phyloP scores from a whole-genome alignment of 2,329 filamentous ascomycete species.

The Fusarium acutatum region DNA sequence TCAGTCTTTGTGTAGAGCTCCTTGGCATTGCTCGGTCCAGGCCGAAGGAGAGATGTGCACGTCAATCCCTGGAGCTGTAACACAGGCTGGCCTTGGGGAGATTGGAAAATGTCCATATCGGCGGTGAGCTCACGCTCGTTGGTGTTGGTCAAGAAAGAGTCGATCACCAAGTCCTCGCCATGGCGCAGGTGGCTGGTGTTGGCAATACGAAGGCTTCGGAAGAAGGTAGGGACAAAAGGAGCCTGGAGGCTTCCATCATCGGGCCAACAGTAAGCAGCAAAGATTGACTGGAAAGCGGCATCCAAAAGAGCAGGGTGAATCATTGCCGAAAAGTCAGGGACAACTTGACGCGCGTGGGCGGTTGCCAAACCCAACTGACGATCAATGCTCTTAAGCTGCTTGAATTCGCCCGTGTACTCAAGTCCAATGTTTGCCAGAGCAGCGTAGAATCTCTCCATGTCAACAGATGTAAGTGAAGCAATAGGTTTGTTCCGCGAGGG shows the following conservation, averaged over 20 bases:
- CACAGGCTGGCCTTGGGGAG: background rate
- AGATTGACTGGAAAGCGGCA: slow-evolving; percentile 46
- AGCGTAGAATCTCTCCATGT: background rate
- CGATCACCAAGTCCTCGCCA: background rate
- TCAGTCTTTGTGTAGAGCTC: slow-evolving; percentile 1
- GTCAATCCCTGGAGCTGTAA: background rate
- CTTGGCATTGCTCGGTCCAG: background rate
- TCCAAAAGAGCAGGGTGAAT: slow-evolving; percentile 49
- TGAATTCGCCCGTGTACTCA: background rate
- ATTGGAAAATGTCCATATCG: background rate
- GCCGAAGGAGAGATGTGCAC: background rate
- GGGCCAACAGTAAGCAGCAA: slow-evolving; percentile 46
- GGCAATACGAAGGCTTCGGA: slow-evolving; percentile 5
- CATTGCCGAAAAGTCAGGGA: background rate
- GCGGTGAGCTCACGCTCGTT: background rate
- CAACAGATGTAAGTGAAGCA: background rate
- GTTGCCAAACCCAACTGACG: slow-evolving; percentile 14
- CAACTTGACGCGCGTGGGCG: background rate
- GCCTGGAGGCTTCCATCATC: slow-evolving; percentile 46
- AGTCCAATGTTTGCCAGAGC: background rate
- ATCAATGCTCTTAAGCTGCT: slow-evolving; percentile 12
- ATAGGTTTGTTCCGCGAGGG: background rate
- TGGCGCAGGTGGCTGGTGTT: background rate
- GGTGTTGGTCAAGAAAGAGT: background rate
- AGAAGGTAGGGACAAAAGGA: slow-evolving; percentile 37